Base-by-base conservation (phyloP, 768 basidiomycete species). In the Glaciozyma antarctica region DNA sequence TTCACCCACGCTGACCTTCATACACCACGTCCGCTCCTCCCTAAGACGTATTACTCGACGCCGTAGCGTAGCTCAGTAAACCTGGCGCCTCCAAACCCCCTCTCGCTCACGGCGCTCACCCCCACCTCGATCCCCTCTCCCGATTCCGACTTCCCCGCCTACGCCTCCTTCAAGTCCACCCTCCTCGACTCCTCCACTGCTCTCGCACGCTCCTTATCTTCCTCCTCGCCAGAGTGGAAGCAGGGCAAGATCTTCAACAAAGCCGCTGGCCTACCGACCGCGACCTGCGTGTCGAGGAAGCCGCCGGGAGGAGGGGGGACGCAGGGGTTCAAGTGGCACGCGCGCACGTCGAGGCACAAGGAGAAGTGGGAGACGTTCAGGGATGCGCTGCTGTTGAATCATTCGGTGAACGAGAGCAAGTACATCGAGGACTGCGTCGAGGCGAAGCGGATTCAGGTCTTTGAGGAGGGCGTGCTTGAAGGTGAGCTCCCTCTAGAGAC, bases 381-480 rank as follows among this genome's bases (percentile, higher is more conserved):
- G 45, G 12, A 5, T 1, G 72, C 70, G 1, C 34, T 71, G 41
- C 49, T 71, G 16, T 45, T 32, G 8, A 26, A 68, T 13, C 71
- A 73, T 26, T 61, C 67, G n/a, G 24, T 66, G 68, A 69, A 77
- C 53, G 77, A 77, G 67, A 41, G 59, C 17, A 67, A 75, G 66
- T 78, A 78, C 60, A 75, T 78, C 60, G 74, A 75, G 63, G 64
- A 73, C 28, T 70, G 66, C 32, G 49, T 61, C 12, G 71, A 73
- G 34, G 72, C 72, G 4, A 66, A 74, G 53, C 63, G 66, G 45
- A 58, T 77, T 9, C 66, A 76, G 51, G 72, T 74, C 3, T 66
- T 73, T 38, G 58, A 69, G 51, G 60, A 66, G 47, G 73, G 73
- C 38, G 72, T 74, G 28, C 73, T 76, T 1, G 76, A 78, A 34